These are phyloP conservation scores for Russula abietina DNA, from an alignment of 768 basidiomycete species.

Conservation along the genomic window DNA sequence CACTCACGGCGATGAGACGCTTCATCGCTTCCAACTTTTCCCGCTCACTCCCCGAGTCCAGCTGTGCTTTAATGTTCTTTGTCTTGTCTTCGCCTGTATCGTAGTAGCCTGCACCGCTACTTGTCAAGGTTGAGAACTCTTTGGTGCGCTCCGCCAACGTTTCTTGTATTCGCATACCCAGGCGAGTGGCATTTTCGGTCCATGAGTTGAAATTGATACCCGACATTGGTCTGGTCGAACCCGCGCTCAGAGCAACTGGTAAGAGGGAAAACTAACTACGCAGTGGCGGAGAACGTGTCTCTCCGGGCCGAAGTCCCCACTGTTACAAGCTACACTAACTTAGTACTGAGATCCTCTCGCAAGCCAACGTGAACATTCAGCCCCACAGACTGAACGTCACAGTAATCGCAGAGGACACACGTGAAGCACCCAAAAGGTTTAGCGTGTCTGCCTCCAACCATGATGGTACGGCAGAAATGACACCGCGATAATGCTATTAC, in stretches of 20 bases:
- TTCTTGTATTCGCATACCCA: constrained; percentile 80
- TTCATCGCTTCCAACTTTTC: constrained; percentile 97
- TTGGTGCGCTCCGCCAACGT: constrained; percentile 75
- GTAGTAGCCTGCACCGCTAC: constrained; percentile 51
- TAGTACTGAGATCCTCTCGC: too few relatives aligned
- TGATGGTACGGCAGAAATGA: not conserved
- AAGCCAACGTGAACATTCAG: not conserved
- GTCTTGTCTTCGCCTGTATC: constrained; percentile 75
- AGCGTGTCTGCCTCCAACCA: not conserved
- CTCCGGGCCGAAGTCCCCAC: not conserved
- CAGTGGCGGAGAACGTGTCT: not conserved
- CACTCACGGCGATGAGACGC: constrained; percentile 81
- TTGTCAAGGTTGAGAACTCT: constrained; percentile 52
- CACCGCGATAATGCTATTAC: not conserved
- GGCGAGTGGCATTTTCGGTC: constrained; percentile 77
- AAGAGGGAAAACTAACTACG: not conserved
- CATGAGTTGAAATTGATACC: constrained; percentile 37
- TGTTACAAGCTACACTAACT: too few relatives aligned
- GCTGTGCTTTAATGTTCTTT: constrained; percentile 75
- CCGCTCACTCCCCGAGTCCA: constrained; percentile 81
- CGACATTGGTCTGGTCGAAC: constrained; percentile 25
- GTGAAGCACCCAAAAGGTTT: not conserved
- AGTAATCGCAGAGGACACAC: not conserved
- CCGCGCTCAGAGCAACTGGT: not conserved
- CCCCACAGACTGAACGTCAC: not conserved